phyloP scores from a whole-genome alignment of 805 yeast genomes.

The Priceomyces castillae region DNA sequence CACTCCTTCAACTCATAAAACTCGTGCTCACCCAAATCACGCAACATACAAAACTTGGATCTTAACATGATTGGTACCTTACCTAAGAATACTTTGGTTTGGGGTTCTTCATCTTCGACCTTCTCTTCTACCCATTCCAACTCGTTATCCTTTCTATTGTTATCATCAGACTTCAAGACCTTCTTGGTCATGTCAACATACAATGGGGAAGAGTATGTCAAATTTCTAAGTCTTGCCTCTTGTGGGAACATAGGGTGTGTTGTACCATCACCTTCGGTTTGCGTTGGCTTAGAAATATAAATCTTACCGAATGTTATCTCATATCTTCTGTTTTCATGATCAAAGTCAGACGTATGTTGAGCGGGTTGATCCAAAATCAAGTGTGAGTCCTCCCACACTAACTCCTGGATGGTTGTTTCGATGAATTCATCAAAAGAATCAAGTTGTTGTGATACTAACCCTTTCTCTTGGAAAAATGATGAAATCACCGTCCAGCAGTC shows the following conservation, averaged over 20 bases:
- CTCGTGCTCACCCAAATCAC: conserved; percentile 88
- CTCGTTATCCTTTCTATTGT: conserved; percentile 45
- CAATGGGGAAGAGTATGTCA: conserved; percentile 93
- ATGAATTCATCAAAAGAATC: conserved; percentile 98
- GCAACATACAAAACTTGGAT: conserved; percentile 91
- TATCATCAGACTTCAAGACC: conserved; percentile 80
- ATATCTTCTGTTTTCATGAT: conserved; percentile 85
- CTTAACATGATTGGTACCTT: conserved; percentile 97
- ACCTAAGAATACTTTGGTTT: conserved; percentile 81
- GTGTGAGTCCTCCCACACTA: conserved; percentile 93
- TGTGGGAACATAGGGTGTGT: conserved; percentile 98
- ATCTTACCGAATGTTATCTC: conserved; percentile 98
- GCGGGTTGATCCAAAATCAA: conserved; percentile 97
- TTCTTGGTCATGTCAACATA: conserved; percentile 94
- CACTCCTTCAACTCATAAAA: conserved; percentile 95
- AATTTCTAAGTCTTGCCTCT: conserved; percentile 93
- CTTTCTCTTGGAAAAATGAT: conserved; percentile 92
- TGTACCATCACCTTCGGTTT: conserved; percentile 99
- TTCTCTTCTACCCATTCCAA: conserved; percentile 53
- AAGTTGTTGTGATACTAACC: conserved; percentile 95
- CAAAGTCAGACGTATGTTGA: conserved; percentile 89
- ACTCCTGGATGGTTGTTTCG: conserved; percentile 93
- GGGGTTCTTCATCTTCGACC: conserved; percentile 55
- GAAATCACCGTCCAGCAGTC: conserved; percentile 99
- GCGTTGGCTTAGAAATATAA: conserved; percentile 93